These are phyloP conservation scores for Hypomyces rosellus DNA, from an alignment of 2,329 filamentous ascomycete genomes.

Conservation along the genomic window DNA sequence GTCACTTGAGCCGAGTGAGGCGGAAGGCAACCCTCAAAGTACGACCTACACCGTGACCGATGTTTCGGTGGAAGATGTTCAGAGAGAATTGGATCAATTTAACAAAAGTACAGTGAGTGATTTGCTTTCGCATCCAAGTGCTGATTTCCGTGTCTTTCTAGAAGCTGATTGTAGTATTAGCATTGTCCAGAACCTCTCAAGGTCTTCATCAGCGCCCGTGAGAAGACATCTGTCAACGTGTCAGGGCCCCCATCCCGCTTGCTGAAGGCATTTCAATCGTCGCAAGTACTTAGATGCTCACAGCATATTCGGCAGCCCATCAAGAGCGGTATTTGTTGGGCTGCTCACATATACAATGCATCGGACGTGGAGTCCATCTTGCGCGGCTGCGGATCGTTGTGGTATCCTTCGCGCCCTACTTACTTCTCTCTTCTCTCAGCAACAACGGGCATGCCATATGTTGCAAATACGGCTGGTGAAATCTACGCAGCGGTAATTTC, in stretches of 20 bases:
- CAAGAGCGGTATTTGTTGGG: conserved; percentile 34
- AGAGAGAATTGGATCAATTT: conserved; percentile 31
- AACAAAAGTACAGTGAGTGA: conserved; percentile 4
- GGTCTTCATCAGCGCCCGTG: conserved; percentile 35
- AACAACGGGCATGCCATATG: conserved; percentile 18
- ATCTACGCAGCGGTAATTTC: background rate
- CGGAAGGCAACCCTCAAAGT: conserved; percentile 18
- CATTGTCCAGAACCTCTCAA: conserved; percentile 24
- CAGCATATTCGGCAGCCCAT: conserved; percentile 29
- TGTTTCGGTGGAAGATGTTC: conserved; percentile 24
- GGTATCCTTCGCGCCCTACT: background rate
- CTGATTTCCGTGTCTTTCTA: background rate
- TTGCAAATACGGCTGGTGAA: conserved; percentile 18
- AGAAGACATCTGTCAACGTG: conserved; percentile 27
- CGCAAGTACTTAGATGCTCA: conserved; percentile 17
- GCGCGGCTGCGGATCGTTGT: background rate
- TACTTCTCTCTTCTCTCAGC: background rate
- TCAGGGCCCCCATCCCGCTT: conserved; percentile 29
- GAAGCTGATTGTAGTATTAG: conserved; percentile 6
- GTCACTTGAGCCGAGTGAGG: conserved; percentile 32
- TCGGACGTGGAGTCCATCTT: background rate
- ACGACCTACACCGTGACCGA: conserved; percentile 38
- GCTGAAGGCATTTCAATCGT: conserved; percentile 22
- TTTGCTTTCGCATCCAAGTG: background rate
- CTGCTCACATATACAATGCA: conserved; percentile 31